These are phyloP conservation scores for Beauveria sp. DNA, from an alignment of 2,329 filamentous ascomycete genomes.

Conservation along the genomic window DNA sequence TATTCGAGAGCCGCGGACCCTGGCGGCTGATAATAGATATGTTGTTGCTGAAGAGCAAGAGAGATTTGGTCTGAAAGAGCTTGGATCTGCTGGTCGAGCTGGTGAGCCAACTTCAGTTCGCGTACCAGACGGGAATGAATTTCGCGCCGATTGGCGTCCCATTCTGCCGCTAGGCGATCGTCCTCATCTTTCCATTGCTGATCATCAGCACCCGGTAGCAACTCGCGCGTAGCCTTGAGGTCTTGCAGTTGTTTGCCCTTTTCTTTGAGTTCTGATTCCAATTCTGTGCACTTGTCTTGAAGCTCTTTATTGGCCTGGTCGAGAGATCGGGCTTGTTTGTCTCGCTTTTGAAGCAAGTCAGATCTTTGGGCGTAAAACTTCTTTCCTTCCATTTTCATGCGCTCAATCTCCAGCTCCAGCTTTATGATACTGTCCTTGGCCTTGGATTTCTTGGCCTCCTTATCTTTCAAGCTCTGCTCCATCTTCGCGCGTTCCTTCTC, in stretches of 20 bases:
- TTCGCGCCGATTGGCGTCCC: conserved; percentile 45
- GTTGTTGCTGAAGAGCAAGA: conserved; percentile 33
- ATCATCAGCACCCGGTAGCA: conserved; percentile 53
- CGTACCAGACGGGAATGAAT: conserved; percentile 42
- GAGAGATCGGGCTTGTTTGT: conserved; percentile 43
- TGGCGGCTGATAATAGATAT: conserved; percentile 38
- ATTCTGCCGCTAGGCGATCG: conserved; percentile 44
- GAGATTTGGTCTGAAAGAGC: conserved; percentile 40
- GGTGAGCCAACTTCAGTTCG: conserved; percentile 39
- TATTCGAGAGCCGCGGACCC: conserved; percentile 40
- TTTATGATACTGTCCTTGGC: conserved; percentile 61
- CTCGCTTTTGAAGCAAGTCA: conserved; percentile 42
- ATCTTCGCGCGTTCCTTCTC: conserved; percentile 73
- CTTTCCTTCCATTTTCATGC: conserved; percentile 49
- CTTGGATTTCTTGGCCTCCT: conserved; percentile 60
- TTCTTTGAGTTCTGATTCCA: conserved; percentile 68
- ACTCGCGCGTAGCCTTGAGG: conserved; percentile 63
- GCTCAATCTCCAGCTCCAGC: conserved; percentile 56
- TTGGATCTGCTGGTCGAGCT: conserved; percentile 38
- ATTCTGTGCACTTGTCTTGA: conserved; percentile 54
- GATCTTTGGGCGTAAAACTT: conserved; percentile 47
- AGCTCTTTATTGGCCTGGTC: conserved; percentile 49
- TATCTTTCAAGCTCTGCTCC: conserved; percentile 63
- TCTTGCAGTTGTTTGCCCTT: conserved; percentile 61
- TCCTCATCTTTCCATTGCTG: conserved; percentile 47